phyloP scores from a whole-genome alignment of 192 early-diverging fungal genomes.

The Gonapodya sp. region DNA sequence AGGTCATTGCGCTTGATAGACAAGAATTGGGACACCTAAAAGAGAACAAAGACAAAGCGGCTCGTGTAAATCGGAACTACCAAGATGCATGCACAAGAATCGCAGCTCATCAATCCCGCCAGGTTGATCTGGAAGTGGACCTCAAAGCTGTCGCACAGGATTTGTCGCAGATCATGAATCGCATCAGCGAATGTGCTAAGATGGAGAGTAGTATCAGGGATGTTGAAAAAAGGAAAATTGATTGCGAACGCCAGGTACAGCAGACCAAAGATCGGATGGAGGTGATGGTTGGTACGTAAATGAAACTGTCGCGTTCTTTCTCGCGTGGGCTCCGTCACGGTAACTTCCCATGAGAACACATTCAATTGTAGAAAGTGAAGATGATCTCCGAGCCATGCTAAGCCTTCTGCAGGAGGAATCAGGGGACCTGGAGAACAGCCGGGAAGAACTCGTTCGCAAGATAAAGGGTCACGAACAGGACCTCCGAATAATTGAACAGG shows the following conservation, averaged over 20 bases:
- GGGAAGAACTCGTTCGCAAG: slow-evolving; percentile 14
- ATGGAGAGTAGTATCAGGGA: slow-evolving; percentile 28
- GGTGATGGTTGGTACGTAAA: slow-evolving; percentile 25
- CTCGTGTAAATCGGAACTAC: slow-evolving; percentile 31
- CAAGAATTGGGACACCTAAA: slow-evolving; percentile 54
- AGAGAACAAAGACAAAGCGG: slow-evolving; percentile 61
- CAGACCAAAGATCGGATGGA: slow-evolving; percentile 23
- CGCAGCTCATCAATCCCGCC: slow-evolving; percentile 14
- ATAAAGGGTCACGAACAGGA: slow-evolving; percentile 15
- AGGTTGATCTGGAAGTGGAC: slow-evolving; percentile 21
- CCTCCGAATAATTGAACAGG: slow-evolving; percentile 12
- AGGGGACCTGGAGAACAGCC: slow-evolving; percentile 23
- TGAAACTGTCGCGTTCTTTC: no score
- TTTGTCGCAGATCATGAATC: background rate
- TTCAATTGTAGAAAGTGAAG: slow-evolving; percentile 37
- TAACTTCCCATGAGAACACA: background rate
- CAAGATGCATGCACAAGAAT: slow-evolving; percentile 16
- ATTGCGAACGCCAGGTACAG: slow-evolving; percentile 15
- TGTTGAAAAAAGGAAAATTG: slow-evolving; percentile 20
- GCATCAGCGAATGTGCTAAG: slow-evolving; percentile 30
- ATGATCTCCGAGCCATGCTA: slow-evolving; percentile 47
- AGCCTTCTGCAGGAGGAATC: slow-evolving; percentile 28
- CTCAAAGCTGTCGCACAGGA: background rate
- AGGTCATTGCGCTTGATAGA: slow-evolving; percentile 52
- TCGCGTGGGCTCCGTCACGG: background rate